Base-by-base conservation (phyloP, 257 asterid species). In the Scutellaria barbata region DNA sequence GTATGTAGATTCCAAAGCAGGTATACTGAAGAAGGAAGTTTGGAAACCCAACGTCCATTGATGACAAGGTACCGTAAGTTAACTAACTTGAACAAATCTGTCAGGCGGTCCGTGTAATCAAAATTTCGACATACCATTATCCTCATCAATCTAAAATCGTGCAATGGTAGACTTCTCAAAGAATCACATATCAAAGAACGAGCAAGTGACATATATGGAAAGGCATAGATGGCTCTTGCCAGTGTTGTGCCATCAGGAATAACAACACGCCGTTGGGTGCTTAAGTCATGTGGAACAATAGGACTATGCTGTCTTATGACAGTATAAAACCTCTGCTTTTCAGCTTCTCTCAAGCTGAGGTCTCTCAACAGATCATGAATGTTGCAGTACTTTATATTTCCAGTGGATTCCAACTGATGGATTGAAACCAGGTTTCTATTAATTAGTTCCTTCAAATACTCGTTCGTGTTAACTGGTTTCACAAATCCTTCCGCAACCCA, bases 401-500 rank as follows among this genome's bases (percentile, higher is more conserved):
- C 62, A 0, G 47, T 35, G 3, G 8, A 30, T 20, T 14, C 61
- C 50, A 51, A 35, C 47, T 1, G 12, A 5, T 16, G 12, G 33
- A 66, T 12, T 14, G 9, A 22, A 13, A 66, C 7, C 1, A 66
- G 14, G 10, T 66, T 66, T 48, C 71, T 66, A 10, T 66, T 42
- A 30, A 48, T 20, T 5, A 66, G 56, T 3, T 66, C 71, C 10
- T 66, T 5, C 2, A 66, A 14, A 45, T 30, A 66, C 17, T 10
- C 71, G 0, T 48, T 14, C 4, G 14, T 60, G 10, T 4, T 14
- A 6, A 17, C n/a, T 66, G 59, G 47, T 14, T 14, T 66, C 13
- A 66, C 33, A 48, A 66, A 46, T 5, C 70, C 58, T 64, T 64
- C 69, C n/a, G 37, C 55, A 64, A 64, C 52, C 56, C 62, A 56